Conservation (phyloP, 257 asterid genomes). For the Solanum verrucosum region DNA sequence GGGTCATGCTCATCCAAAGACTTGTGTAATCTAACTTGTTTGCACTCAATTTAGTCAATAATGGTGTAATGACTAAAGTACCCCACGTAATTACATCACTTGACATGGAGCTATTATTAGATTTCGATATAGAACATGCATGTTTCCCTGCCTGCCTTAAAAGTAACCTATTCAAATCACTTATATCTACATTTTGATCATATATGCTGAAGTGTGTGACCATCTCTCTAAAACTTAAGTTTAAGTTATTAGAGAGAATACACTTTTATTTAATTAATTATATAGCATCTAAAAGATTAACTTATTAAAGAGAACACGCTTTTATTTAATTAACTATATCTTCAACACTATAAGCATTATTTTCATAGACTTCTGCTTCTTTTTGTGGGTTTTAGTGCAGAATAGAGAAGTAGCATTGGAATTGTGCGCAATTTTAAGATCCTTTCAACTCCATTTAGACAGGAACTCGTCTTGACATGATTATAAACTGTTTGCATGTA, state of each 20-base stretch:
- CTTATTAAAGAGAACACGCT: not conserved
- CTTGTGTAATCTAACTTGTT: conserved; percentile 8
- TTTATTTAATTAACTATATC: not conserved
- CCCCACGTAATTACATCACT: conserved; percentile 18
- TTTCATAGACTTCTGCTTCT: not conserved
- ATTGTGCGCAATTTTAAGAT: not conserved
- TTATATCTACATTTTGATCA: conserved; percentile 12
- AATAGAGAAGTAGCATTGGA: not conserved
- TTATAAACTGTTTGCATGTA: not conserved
- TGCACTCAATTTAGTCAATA: conserved; percentile 7
- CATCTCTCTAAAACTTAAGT: not conserved
- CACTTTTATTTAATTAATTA: not conserved
- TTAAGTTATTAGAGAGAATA: not conserved
- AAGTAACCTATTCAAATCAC: conserved; percentile 8
- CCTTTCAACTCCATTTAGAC: not conserved
- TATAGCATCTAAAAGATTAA: not conserved
- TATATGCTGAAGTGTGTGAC: not conserved
- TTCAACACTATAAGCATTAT: not conserved
- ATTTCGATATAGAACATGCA: conserved; percentile 28
- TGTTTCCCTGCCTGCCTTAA: conserved; percentile 24
- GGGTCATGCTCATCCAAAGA: conserved; percentile 20
- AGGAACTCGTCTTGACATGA: not conserved
- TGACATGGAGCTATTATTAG: conserved; percentile 16
- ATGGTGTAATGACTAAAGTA: conserved; percentile 20
- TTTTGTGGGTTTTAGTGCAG: not conserved